Conservation (phyloP, 2,329 filamentous ascomycete species). For the Talaromyces islandicus region DNA sequence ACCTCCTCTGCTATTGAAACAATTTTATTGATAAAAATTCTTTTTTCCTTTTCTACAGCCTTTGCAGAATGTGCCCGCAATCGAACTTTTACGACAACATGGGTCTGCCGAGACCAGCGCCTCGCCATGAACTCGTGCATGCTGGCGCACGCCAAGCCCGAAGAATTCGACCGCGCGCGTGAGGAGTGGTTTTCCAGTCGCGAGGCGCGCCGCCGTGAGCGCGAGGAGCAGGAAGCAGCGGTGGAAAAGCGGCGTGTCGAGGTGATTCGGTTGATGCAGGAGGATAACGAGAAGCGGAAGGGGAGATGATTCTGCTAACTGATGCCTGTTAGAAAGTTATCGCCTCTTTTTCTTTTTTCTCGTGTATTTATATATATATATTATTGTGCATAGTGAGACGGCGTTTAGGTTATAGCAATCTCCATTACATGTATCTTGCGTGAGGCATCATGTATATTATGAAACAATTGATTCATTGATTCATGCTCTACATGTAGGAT, state of each 20-base stretch:
- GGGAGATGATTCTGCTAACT: background rate
- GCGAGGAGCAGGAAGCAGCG: slow-evolving; percentile 53
- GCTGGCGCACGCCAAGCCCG: slow-evolving; percentile 75
- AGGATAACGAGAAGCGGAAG: slow-evolving; percentile 24
- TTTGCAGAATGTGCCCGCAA: slow-evolving; percentile 86
- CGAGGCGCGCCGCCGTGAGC: slow-evolving; percentile 62
- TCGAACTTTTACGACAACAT: slow-evolving; percentile 81
- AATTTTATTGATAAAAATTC: background rate
- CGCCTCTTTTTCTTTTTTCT: too few species aligned
- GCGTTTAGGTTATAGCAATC: slow-evolving; percentile 4
- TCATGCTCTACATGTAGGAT: background rate
- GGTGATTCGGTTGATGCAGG: slow-evolving; percentile 36
- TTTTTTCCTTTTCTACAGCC: slow-evolving; percentile 45
- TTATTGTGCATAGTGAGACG: slow-evolving; percentile 8
- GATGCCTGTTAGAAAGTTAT: background rate
- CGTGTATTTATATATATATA: slow-evolving; percentile 15
- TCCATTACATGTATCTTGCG: background rate
- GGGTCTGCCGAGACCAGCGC: slow-evolving; percentile 73
- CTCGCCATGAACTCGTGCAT: slow-evolving; percentile 92
- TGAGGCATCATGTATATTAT: background rate
- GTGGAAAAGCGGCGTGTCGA: slow-evolving; percentile 36
- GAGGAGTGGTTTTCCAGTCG: slow-evolving; percentile 87
- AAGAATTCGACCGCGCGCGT: slow-evolving; percentile 78
- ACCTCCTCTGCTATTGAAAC: background rate
- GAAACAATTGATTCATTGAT: background rate